phyloP scores from a whole-genome alignment of 2,329 filamentous ascomycete genomes.

The Orbilia blumenaviensis region DNA sequence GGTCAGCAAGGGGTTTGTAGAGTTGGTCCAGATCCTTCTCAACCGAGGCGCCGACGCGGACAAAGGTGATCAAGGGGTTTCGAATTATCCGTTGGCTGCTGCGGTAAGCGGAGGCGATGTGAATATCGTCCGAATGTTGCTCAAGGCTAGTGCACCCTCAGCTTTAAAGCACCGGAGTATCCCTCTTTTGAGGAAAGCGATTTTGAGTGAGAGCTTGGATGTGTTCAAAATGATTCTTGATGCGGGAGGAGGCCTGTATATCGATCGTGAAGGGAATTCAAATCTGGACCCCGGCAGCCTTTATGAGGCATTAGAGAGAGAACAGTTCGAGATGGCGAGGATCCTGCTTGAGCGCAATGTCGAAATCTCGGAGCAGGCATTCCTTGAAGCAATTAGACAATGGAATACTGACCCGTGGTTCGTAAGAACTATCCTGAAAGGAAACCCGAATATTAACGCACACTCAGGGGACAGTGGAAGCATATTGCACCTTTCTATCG shows the following conservation, averaged over 20 bases:
- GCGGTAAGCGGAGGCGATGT: conserved; percentile 19
- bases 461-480: not conserved
- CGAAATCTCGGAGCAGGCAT: conserved; percentile 22
- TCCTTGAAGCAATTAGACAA: conserved; percentile 14
- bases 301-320: conserved; percentile 8
- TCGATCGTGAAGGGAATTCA: conserved; percentile 1
- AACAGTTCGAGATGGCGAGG: conserved; percentile 33
- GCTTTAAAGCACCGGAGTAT: conserved; percentile 9
- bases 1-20: not conserved
- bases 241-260: conserved; percentile 5
- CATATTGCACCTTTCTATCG: conserved; percentile 25
- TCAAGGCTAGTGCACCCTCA: conserved; percentile 18
- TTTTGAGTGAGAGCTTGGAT: conserved; percentile 8
- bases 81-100: conserved; percentile 11
- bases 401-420: conserved; percentile 33
- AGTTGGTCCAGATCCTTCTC: conserved; percentile 20
- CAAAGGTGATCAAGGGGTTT: conserved; percentile 22
- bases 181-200: not conserved
- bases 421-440: conserved; percentile 18
- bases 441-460: conserved; percentile 22
- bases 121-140: conserved; percentile 7
- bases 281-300: conserved; percentile 19
- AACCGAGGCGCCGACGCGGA: conserved; percentile 27
- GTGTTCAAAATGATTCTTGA: conserved; percentile 26
- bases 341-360: conserved; percentile 11